These are phyloP conservation scores for Xerocomus amazonicus DNA, from an alignment of 1,284 basidiomycete species.

Conservation along the genomic window DNA sequence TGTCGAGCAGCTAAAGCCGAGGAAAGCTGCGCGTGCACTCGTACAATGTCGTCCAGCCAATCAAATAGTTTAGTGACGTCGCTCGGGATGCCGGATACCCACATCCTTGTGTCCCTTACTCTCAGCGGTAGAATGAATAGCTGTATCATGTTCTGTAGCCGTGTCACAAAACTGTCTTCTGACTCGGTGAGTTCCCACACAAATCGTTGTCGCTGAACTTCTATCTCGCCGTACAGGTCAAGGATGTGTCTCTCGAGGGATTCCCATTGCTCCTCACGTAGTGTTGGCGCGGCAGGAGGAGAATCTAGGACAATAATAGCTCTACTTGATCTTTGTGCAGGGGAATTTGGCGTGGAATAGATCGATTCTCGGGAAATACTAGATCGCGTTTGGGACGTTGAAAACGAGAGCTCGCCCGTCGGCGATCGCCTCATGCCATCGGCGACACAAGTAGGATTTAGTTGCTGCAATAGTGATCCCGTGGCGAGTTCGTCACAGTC, in stretches of 20 bases:
- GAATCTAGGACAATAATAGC: constrained; percentile 8
- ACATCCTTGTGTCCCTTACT: constrained; percentile 58
- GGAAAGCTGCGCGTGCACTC: constrained; percentile 66
- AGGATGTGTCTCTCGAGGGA: constrained; percentile 24
- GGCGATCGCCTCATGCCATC: constrained; percentile 3
- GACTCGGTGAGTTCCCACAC: constrained; percentile 67
- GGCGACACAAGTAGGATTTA: constrained; percentile 28
- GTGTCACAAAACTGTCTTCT: constrained; percentile 66
- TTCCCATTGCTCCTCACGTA: constrained; percentile 22
- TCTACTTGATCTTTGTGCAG: constrained; percentile 11
- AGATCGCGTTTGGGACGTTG: constrained; percentile 10
- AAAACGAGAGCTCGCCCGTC: constrained; percentile 9
- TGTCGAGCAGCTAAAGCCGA: constrained; percentile 47
- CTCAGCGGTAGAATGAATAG: constrained; percentile 77
- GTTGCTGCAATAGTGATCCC: constrained; percentile 48
- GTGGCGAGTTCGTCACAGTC: constrained; percentile 43
- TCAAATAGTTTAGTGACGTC: constrained; percentile 73
- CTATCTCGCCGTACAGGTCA: constrained; percentile 40
- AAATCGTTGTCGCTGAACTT: constrained; percentile 63
- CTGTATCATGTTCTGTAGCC: constrained; percentile 58
- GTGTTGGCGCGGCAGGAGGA: constrained; percentile 4
- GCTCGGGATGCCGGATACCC: constrained; percentile 76
- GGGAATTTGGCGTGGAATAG: constrained; percentile 20
- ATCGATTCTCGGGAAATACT: constrained; percentile 24
- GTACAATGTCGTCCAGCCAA: constrained; percentile 80